Conservation (phyloP, 352 stramenopile species). For the Phytopythium helicoides region DNA sequence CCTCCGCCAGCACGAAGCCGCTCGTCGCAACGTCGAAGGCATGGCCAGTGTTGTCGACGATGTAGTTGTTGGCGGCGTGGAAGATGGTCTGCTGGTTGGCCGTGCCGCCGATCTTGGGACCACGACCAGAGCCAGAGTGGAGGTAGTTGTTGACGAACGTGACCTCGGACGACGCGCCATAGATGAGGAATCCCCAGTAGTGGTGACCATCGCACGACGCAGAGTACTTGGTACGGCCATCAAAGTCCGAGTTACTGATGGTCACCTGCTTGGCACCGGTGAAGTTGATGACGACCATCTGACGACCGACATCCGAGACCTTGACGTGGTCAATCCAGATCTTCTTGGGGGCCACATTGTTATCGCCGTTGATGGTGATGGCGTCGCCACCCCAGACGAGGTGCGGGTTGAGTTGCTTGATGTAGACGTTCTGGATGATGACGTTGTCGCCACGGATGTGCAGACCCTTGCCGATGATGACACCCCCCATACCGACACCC, state of each 20-base stretch:
- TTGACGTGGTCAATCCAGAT: constrained; percentile 33
- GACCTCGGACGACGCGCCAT: constrained; percentile 15
- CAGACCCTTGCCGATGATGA: constrained; percentile 14
- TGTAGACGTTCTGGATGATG: constrained; percentile 16
- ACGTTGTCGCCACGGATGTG: background rate
- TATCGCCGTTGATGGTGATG: constrained; percentile 14
- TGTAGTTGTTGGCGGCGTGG: constrained; percentile 26
- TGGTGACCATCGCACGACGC: no score
- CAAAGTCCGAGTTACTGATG: constrained; percentile 22
- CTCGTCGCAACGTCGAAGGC: constrained; percentile 13
- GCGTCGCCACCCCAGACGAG: constrained; percentile 32
- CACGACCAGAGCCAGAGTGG: constrained; percentile 31
- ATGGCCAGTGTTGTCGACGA: constrained; percentile 5
- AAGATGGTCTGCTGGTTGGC: constrained; percentile 10
- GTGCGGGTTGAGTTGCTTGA: constrained; percentile 49
- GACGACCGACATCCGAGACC: constrained; percentile 17
- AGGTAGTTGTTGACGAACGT: constrained; percentile 4
- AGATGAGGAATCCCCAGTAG: constrained; percentile 18
- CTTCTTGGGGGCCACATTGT: constrained; percentile 7
- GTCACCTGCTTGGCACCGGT: constrained; percentile 8
- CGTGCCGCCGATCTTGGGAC: constrained; percentile 25
- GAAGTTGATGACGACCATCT: constrained; percentile 19
- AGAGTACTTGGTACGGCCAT: constrained; percentile 16
- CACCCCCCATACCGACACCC: constrained; percentile 12
- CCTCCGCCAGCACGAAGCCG: constrained; percentile 20